Base-by-base conservation (phyloP, 768 basidiomycete species). In the Symmetrospora coprosmae region DNA sequence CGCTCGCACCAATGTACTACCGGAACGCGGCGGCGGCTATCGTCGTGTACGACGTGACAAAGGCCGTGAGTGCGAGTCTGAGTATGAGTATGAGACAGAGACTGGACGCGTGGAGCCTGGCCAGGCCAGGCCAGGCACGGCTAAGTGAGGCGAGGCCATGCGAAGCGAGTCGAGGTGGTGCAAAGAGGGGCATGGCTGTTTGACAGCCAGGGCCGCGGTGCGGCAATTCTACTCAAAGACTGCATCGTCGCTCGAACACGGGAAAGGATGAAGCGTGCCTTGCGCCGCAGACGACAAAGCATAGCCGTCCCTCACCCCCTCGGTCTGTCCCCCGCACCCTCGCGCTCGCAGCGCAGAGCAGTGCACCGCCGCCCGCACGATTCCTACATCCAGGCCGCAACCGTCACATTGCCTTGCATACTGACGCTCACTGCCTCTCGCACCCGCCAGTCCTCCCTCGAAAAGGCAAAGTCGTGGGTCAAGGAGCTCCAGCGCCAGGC, bases 381-480 rank as follows among this genome's bases (percentile, higher is more conserved):
- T 19, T 19, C 40, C 28, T 25, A 2, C 49, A n/a, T 34, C 23
- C 11, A 31, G 19, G 51, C 34, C 28, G 28, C 51, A 40, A 37
- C 34, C 25, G 4, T 35, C 2, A 35, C 38, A 38, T 4, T 39
- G 3, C 31, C 21, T 28, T 31, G 34, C 8, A 40, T 25, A 31
- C 34, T 30, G 21, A n/a, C 21, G 19, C 30, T 43, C 17, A 13
- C 34, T 38, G 35, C 34, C 43, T 35, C 8, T 11, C 9, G 49
- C 49, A 8, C 14, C 43, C 35, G n/a, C n/a, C 38, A 74, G 43
- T 80, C 85, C 60, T 92, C 89, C 69, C 78, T 99, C 61, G 92
- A 97, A 73, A 97, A 97, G 73, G 94, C 94, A 55, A 96, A 97
- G 77, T 89, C 91, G 30, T 99, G 94, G 94, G 90, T 99, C 61